These are phyloP conservation scores for Gnaphalium uliginosum DNA, from an alignment of 129 eudicot species.

Conservation along the genomic window DNA sequence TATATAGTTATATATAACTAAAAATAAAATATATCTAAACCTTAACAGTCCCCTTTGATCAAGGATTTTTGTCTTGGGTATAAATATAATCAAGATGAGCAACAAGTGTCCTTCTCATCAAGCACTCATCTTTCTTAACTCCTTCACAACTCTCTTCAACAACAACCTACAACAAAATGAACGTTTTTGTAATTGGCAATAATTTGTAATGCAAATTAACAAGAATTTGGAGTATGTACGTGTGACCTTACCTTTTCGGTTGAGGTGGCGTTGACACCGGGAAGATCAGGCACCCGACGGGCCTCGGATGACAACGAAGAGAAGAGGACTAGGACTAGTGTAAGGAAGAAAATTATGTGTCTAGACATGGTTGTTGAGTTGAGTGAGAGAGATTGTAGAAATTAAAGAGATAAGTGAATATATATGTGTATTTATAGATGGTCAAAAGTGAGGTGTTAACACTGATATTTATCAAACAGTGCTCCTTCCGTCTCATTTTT, in stretches of 20 bases:
- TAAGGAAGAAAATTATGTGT: constrained; percentile 26
- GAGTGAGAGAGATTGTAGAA: constrained; percentile 12
- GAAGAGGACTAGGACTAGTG: constrained; percentile 22
- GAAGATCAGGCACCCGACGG: constrained; percentile 15
- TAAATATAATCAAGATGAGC: constrained; percentile 35
- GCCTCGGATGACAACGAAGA: constrained; percentile 17
- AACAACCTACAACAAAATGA: constrained; percentile 18
- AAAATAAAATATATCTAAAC: no score
- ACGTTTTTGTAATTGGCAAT: no score
- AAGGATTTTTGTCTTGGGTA: constrained; percentile 34
- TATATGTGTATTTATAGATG: constrained; percentile 23
- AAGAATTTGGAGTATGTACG: not conserved
- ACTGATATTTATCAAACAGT: not conserved
- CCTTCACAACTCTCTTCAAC: constrained; percentile 26
- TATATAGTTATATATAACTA: no score
- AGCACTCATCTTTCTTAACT: constrained; percentile 24
- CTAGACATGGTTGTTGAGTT: constrained; percentile 35
- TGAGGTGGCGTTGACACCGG: constrained; percentile 4
- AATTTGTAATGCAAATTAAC: no score
- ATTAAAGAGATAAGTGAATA: constrained; percentile 21
- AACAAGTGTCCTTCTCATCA: constrained; percentile 27
- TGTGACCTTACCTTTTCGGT: constrained; percentile 23
- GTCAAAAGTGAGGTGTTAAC: constrained; percentile 29
- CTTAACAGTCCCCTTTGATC: not conserved
- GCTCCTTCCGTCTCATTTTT: no score